Conservation (phyloP, 2,329 filamentous ascomycete genomes). For the Didymella keratinophila region DNA sequence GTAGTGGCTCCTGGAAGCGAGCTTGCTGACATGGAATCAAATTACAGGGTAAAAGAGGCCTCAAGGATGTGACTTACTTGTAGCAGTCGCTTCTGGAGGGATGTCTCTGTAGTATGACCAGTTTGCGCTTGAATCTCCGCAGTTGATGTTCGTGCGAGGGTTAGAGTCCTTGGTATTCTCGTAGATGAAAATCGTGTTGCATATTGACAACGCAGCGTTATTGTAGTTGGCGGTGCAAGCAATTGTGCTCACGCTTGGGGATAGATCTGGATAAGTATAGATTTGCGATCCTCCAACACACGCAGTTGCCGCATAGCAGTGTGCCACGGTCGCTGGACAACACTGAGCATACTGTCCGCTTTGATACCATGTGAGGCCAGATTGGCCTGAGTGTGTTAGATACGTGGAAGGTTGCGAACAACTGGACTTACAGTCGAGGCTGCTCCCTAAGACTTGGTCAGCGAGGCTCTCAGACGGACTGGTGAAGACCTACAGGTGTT, state of each 20-base stretch:
- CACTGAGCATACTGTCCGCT: slow-evolving; percentile 42
- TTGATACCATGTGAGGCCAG: slow-evolving; percentile 41
- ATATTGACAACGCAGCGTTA: slow-evolving; percentile 30
- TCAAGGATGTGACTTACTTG: background rate
- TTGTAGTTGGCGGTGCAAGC: slow-evolving; percentile 41
- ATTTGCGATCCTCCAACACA: slow-evolving; percentile 39
- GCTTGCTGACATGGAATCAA: slow-evolving; percentile 3
- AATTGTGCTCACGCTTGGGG: slow-evolving; percentile 29
- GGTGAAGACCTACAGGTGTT: slow-evolving; percentile 30
- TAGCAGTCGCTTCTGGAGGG: slow-evolving; percentile 27
- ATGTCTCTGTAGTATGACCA: slow-evolving; percentile 41
- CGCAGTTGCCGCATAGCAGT: slow-evolving; percentile 38
- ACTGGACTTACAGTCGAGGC: slow-evolving; percentile 25
- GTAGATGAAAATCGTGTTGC: slow-evolving; percentile 44
- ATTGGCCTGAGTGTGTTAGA: slow-evolving; percentile 13
- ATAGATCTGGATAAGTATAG: slow-evolving; percentile 32
- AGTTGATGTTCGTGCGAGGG: slow-evolving; percentile 41
- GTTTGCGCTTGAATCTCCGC: slow-evolving; percentile 31
- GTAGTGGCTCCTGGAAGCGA: slow-evolving; percentile 2
- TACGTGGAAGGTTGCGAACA: background rate
- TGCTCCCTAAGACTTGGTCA: slow-evolving; percentile 31
- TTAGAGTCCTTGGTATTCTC: slow-evolving; percentile 39
- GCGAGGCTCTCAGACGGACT: background rate
- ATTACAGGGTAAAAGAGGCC: too few species aligned
- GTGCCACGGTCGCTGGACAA: slow-evolving; percentile 33